Conservation (phyloP, 2,329 filamentous ascomycete species). For the Domatiomyces globalis region DNA sequence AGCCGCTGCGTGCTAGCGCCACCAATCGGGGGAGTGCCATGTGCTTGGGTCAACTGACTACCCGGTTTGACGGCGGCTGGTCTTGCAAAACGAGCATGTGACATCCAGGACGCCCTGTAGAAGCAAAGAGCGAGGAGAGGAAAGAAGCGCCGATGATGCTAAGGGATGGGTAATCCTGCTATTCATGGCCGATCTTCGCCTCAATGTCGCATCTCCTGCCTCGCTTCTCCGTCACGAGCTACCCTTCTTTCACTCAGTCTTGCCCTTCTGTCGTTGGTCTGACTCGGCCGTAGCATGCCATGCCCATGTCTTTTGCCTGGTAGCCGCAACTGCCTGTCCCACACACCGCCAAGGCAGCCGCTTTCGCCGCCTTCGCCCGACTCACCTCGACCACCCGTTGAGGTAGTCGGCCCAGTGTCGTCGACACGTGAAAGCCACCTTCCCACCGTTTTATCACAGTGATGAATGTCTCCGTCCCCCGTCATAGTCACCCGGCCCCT, state of each 20-base stretch:
- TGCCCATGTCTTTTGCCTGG: background rate
- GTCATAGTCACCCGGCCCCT: conserved; percentile 76
- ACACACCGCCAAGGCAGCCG: background rate
- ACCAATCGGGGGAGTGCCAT: background rate
- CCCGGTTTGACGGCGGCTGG: background rate
- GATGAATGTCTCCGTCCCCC: conserved; percentile 19
- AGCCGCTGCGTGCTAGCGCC: background rate
- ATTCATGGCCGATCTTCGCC: background rate
- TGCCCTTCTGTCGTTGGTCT: background rate
- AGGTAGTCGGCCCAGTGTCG: background rate
- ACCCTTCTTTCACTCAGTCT: too few species aligned
- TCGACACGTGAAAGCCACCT: background rate
- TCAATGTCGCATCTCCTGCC: background rate
- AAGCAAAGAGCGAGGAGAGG: background rate
- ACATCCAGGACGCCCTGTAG: background rate
- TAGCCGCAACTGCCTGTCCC: background rate
- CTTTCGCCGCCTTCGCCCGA: background rate
- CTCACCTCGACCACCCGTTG: background rate
- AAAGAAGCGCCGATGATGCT: background rate
- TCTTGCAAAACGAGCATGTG: background rate
- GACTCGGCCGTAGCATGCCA: background rate
- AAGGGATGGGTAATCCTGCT: background rate
- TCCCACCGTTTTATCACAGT: background rate
- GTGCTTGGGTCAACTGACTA: background rate
- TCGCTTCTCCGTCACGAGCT: background rate